Evolutionary conservation across 2,329 filamentous ascomycete species (phyloP).

Genomic region (Penicillium brasilianum): DNA sequence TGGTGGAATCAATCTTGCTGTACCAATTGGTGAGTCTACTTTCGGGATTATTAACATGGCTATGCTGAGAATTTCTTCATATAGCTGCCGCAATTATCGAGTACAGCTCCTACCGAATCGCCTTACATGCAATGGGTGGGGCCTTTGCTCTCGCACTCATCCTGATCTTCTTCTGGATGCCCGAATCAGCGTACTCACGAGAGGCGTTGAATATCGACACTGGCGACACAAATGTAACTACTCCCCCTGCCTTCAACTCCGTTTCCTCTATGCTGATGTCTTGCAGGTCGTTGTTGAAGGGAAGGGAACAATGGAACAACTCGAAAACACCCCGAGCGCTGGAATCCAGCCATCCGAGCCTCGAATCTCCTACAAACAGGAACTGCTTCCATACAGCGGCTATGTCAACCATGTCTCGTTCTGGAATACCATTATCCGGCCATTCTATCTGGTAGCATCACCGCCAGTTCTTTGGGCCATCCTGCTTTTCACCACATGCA

Average conservation of each 20-base stretch:
- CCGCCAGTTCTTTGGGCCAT: constrained; percentile 48
- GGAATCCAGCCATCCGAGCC: constrained; percentile 19
- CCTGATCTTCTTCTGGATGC: constrained; percentile 51
- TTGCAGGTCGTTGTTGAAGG: constrained; percentile 18
- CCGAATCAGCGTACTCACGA: constrained; percentile 46
- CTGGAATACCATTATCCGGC: constrained; percentile 44
- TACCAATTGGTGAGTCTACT: constrained; percentile 42
- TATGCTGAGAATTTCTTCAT: no score
- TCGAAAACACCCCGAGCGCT: constrained; percentile 28
- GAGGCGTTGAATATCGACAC: constrained; percentile 46
- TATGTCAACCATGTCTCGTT: constrained; percentile 47
- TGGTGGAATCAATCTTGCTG: constrained; percentile 50
- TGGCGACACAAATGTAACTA: constrained; percentile 31
- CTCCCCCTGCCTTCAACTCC: not conserved
- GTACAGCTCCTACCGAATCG: constrained; percentile 40
- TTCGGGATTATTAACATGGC: no score
- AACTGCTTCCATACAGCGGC: constrained; percentile 45
- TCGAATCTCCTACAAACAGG: constrained; percentile 32
- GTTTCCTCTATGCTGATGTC: not conserved
- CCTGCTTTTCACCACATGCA: constrained; percentile 47
- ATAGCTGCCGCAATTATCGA: constrained; percentile 48
- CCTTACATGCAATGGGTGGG: constrained; percentile 49
- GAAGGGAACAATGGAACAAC: constrained; percentile 29
- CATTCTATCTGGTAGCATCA: constrained; percentile 43
- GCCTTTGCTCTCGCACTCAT: constrained; percentile 46